phyloP scores from a whole-genome alignment of 129 eudicot species.

The Helichrysum umbraculigerum region DNA sequence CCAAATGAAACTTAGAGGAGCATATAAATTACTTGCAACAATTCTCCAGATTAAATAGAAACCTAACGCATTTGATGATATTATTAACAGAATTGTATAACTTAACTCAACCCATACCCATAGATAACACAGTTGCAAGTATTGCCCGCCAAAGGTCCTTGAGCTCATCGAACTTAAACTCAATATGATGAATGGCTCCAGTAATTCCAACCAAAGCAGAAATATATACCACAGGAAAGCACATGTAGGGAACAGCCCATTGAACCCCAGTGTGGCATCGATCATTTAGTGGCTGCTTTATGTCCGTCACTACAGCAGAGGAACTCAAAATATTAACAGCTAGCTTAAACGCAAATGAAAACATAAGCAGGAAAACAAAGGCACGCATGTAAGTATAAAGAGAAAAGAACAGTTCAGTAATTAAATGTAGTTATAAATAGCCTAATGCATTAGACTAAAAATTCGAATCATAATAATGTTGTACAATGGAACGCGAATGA shows the following conservation, averaged over 20 bases:
- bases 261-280: constrained; percentile 75
- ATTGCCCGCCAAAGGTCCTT: constrained; percentile 95
- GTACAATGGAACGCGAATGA: background rate
- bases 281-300: constrained; percentile 55
- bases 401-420: background rate
- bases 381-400: constrained; percentile 1
- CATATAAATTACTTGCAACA: constrained; percentile 11
- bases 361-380: constrained; percentile 9
- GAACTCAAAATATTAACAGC: constrained; percentile 22
- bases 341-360: background rate
- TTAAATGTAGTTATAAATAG: background rate
- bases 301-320: constrained; percentile 59
- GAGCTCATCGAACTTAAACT: constrained; percentile 86
- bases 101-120: constrained; percentile 43
- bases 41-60: constrained; percentile 1
- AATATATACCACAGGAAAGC: constrained; percentile 65
- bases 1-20: constrained; percentile 10
- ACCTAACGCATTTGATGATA: background rate
- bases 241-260: constrained; percentile 58
- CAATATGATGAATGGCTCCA: constrained; percentile 76
- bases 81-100: background rate
- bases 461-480: background rate
- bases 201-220: constrained; percentile 64
- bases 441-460: background rate
- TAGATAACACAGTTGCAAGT: constrained; percentile 53